Base-by-base conservation (phyloP, 78 protist species). In the Polysphondylium violaceum region DNA sequence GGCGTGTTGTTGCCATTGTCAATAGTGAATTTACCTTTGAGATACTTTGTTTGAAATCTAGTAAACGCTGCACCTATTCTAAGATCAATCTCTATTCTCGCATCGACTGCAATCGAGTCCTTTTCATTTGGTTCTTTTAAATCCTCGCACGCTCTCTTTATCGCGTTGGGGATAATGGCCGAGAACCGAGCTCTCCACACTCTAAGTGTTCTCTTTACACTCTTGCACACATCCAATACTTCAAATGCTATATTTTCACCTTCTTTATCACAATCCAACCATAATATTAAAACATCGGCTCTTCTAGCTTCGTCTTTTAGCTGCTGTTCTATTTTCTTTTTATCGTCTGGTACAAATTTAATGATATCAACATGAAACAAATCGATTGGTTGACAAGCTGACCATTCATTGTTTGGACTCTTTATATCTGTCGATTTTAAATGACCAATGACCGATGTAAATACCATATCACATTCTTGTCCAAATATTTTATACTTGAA, bases 61-160 rank as follows among this genome's bases (percentile, higher is more conserved):
- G 99, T 99, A 86, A 98, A 98, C 6, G 97, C 98, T 0, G 98
- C 98, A 23, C 99, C 99, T 47, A 98, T 93, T 35, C 96, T 68
- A 9, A 96, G 38, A 43, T 93, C 98, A 27, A 96, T 93, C 44
- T 96, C 98, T 17, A 51, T 74, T 29, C 99, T 88, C 8, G 98
- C 95, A 1, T 94, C 98, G 5, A 98, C 99, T 11, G 99, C 98
- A 16, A 65, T 71, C 2, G 98, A 50, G 2, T 86, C 78, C 7
- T 43, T 35, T 55, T 95, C 61, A 65, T 98, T 94, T 29, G 99
- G 99, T 29, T 8, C 29, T 19, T 2, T 74, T 14, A 97, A 59
- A 3, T 29, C 40, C 31, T n/a, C 25, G n/a, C 72, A 61, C 17
- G 96, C 96, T 17, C 41, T 38, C 35, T 23, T 23, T 3, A 95